Conservation (phyloP, 73 alveolate species). For the Paramecium tetraurelia region DNA sequence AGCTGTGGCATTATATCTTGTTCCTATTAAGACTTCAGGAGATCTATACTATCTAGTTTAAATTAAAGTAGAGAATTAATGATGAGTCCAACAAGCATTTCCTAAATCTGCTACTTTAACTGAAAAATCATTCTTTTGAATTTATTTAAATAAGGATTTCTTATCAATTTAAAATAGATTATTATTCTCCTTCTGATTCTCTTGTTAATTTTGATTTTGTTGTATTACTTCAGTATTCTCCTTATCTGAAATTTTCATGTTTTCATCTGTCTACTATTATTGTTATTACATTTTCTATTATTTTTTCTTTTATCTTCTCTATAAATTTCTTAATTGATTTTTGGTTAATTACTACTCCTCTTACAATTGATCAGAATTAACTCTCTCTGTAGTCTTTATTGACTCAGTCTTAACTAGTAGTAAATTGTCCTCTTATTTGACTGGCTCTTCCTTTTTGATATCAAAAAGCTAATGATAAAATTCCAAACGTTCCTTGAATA, state of each 20-base stretch:
- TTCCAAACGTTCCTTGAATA: constrained; percentile 43
- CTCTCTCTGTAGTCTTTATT: neutral
- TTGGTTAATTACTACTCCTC: neutral
- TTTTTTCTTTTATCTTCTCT: constrained; percentile 39
- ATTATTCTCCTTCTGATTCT: neutral
- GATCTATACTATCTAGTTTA: constrained; percentile 96
- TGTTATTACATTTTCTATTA: neutral
- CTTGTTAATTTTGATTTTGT: neutral
- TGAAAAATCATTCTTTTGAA: constrained; percentile 56
- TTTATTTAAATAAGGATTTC: neutral
- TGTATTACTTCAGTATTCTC: neutral
- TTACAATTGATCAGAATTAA: neutral
- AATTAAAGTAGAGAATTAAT: constrained; percentile 87
- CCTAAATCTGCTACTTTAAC: constrained; percentile 94
- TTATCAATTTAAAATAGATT: neutral
- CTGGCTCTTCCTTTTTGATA: neutral
- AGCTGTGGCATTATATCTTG: constrained; percentile 93
- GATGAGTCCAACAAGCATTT: constrained; percentile 94
- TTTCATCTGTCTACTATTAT: neutral
- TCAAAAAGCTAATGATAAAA: constrained; percentile 49
- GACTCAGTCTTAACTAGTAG: neutral
- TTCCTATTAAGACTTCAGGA: constrained; percentile 98
- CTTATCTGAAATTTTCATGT: neutral
- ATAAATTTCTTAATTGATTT: neutral
- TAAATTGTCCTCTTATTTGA: neutral